These are phyloP conservation scores for Scheffersomyces segobiensis DNA, from an alignment of 1,139 yeast species.

Conservation along the genomic window DNA sequence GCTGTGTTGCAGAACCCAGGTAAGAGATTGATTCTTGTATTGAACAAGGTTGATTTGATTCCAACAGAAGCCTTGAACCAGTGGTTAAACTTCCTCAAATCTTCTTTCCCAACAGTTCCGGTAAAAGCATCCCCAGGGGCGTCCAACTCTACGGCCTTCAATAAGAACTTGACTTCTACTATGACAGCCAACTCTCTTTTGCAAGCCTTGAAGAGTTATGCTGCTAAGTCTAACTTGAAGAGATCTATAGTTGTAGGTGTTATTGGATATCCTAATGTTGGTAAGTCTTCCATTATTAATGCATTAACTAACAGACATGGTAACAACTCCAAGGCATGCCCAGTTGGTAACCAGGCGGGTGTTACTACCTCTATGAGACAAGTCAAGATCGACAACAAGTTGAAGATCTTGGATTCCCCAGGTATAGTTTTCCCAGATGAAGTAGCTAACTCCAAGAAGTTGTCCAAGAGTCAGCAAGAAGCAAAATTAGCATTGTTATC, in stretches of 20 bases:
- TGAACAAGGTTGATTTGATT: conserved; percentile 90
- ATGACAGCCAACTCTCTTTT: conserved; percentile 74
- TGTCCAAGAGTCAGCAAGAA: conserved; percentile 64
- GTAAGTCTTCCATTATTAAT: conserved; percentile 93
- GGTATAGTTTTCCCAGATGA: conserved; percentile 94
- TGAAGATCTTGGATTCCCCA: conserved; percentile 90
- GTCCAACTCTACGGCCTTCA: conserved; percentile 66
- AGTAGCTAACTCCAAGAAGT: conserved; percentile 44
- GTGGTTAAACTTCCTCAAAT: conserved; percentile 81
- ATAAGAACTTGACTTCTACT: conserved; percentile 72
- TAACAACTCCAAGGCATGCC: conserved; percentile 70
- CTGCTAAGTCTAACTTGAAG: conserved; percentile 79
- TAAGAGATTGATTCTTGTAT: conserved; percentile 79
- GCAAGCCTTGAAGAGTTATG: conserved; percentile 82
- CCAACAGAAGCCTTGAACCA: conserved; percentile 80
- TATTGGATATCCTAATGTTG: conserved; percentile 91
- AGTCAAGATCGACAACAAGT: conserved; percentile 86
- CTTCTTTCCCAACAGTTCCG: conserved; percentile 90
- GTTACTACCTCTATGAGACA: conserved; percentile 91
- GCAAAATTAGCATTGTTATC: conserved; percentile 86
- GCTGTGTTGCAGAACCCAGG: conserved; percentile 76
- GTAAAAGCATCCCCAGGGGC: conserved; percentile 60
- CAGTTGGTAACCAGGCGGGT: conserved; percentile 98
- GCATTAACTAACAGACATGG: conserved; percentile 86
- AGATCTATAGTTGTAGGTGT: conserved; percentile 95